Evolutionary conservation across 2,329 filamentous ascomycete genomes (phyloP), one percentile per base, ranked within the genome.

Genomic region (Aspergillus tubingensis): DNA sequence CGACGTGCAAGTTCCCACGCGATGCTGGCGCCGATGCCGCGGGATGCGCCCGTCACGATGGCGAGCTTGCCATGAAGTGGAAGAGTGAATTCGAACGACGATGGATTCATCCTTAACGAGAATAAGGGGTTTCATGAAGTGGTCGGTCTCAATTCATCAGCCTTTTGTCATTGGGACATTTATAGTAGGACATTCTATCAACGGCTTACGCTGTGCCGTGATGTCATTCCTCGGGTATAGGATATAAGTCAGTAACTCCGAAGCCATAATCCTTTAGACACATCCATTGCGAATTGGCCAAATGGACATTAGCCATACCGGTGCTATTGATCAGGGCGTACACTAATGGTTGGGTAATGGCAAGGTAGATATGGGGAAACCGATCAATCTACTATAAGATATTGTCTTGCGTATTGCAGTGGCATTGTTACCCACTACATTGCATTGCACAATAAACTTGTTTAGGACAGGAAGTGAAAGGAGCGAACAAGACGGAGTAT

Each of bases 21-120:
- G 3, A 57, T 19, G 1, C 39, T 49, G 2, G 54, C 54, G 2
- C 54, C 54, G 25, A 60, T 60, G 30, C 58, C 58, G 17, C 58
- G 49, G 6, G 58, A 57, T 41, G 38, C 54, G 30, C 58, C 54
- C 8, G 58, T 57, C 2, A 60, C 49, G 2, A 60, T 57, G 13
- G 58, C 58, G 32, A 57, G 39, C 27, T 60, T 60, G 3, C 54
- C 54, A 6, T 32, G 47, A 3, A 50, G 47, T n/a, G 47, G 47
- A 0, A 50, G 47, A 8, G 47, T 6, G 3, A 50, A 50, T 19
- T 21, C 15, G n/a, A 8, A 10, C 3, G 47, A 8, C 11, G 25
- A 32, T 3, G 25, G 1, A 10, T 50, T n/a, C 47, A 50, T 50
- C 2, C 0, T 50, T 17, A 1, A 17, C 4, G 15, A 10, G 15